phyloP scores from a whole-genome alignment of 176 grass and related monocot species.

The Oryza nivara region DNA sequence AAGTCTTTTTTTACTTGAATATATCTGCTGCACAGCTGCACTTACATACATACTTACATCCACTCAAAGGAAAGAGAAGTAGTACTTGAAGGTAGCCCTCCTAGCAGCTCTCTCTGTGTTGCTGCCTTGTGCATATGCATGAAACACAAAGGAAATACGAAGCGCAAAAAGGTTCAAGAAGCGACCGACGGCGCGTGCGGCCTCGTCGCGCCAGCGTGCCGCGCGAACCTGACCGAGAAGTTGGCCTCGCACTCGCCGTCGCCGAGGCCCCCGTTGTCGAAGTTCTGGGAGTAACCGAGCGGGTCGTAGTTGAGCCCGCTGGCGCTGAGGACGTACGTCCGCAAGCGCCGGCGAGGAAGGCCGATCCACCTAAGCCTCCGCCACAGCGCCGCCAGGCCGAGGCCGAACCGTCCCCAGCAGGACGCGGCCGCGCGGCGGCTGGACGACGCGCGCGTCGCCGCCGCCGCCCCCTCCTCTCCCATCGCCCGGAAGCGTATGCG shows the following conservation, averaged over 20 bases:
- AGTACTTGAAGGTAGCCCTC: background rate
- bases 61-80: background rate
- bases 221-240: constrained; percentile 52
- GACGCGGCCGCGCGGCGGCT: background rate
- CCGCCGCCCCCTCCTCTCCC: background rate
- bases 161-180: background rate
- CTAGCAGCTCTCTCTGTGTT: background rate
- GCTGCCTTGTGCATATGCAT: background rate
- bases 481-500: too few species aligned
- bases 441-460: background rate
- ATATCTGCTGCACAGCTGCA: background rate
- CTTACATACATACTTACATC: background rate
- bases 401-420: constrained; percentile 46
- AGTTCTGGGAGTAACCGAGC: constrained; percentile 64
- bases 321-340: constrained; percentile 30
- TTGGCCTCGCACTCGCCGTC: constrained; percentile 47
- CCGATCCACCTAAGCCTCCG: constrained; percentile 31
- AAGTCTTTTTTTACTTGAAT: background rate
- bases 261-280: constrained; percentile 44
- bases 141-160: background rate
- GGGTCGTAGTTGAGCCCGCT: constrained; percentile 67
- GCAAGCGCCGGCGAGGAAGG: constrained; percentile 20
- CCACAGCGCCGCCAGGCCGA: constrained; percentile 38
- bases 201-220: background rate
- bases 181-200: background rate